A percentile compares a stretch with the other conserved stretches of the same genome.
Evolutionary conservation across 768 basidiomycete genomes (phyloP).

Genomic region (Phaffia australis): DNA sequence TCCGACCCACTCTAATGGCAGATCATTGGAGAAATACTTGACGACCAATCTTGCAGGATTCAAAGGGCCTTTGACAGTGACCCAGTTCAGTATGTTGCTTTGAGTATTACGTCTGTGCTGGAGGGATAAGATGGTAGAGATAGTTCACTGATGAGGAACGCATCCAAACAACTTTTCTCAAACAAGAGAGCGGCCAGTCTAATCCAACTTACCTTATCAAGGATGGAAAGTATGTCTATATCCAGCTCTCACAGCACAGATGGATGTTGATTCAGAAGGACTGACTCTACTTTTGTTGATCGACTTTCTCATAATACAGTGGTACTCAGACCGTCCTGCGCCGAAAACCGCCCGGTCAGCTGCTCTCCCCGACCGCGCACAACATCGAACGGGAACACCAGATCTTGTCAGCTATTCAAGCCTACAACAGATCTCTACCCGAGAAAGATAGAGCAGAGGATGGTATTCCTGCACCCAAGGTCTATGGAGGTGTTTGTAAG

Average conservation of each 20-base stretch:
- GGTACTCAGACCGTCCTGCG: conserved; percentile 64
- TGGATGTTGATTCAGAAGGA: background rate
- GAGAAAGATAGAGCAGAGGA: background rate
- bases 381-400: conserved; percentile 88
- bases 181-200: conserved; percentile 69
- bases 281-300: conserved; percentile 38
- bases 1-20: no score
- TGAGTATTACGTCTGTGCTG: no score
- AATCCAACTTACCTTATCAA: conserved; percentile 94
- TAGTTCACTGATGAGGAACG: conserved; percentile 16
- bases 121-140: conserved; percentile 42
- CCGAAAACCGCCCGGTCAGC: conserved; percentile 79
- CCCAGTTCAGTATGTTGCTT: conserved; percentile 62
- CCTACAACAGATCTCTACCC: conserved; percentile 50
- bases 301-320: background rate
- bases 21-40: conserved; percentile 42
- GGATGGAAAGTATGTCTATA: conserved; percentile 49
- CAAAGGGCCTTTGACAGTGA: conserved; percentile 56
- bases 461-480: conserved; percentile 6
- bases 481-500: conserved; percentile 51
- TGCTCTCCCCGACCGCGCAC: conserved; percentile 84
- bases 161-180: conserved; percentile 49
- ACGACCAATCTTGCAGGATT: conserved; percentile 48
- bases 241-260: background rate
- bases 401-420: conserved; percentile 64